phyloP scores from a whole-genome alignment of 2,329 filamentous ascomycete species.

The Ophiostoma angusticollis region DNA sequence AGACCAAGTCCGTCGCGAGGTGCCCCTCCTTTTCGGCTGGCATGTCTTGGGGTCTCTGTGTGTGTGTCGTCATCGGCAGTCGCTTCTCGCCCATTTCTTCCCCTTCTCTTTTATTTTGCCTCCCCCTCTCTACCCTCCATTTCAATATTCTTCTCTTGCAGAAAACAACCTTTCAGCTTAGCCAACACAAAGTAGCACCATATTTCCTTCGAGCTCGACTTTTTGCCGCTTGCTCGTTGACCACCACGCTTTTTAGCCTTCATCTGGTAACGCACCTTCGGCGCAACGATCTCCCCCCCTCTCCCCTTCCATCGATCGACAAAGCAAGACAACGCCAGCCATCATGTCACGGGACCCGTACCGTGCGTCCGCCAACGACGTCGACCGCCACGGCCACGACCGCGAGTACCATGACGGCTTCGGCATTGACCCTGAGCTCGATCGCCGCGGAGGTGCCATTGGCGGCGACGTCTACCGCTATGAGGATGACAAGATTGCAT shows the following conservation, averaged over 20 bases:
- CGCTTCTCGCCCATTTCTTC: neutral
- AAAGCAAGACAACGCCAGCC: neutral
- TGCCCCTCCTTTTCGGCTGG: neutral
- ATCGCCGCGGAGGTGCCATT: slow-evolving; percentile 42
- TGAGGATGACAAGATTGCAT: slow-evolving; percentile 35
- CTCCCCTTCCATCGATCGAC: too few relatives aligned
- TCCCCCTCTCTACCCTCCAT: neutral
- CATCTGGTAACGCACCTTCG: too few relatives aligned
- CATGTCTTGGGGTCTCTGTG: neutral
- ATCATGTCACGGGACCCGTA: slow-evolving; percentile 12
- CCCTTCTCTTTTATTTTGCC: neutral
- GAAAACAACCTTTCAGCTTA: too few relatives aligned
- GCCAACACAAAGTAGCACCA: too few relatives aligned
- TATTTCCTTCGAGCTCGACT: too few relatives aligned
- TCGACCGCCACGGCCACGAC: slow-evolving; percentile 30
- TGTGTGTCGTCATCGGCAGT: slow-evolving; percentile 9
- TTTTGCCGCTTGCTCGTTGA: too few relatives aligned
- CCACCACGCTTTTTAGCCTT: too few relatives aligned
- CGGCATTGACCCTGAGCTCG: slow-evolving; percentile 29
- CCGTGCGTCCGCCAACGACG: slow-evolving; percentile 7
- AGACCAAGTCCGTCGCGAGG: too few relatives aligned
- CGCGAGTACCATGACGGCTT: too few relatives aligned
- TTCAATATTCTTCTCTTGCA: neutral
- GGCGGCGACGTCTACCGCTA: slow-evolving; percentile 35
- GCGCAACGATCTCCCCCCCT: neutral